A percentile compares a stretch with the other conserved stretches of the same genome.
Evolutionary conservation across 2,329 filamentous ascomycete genomes (phyloP).

Genomic region (Aspergillus fumigatus): DNA sequence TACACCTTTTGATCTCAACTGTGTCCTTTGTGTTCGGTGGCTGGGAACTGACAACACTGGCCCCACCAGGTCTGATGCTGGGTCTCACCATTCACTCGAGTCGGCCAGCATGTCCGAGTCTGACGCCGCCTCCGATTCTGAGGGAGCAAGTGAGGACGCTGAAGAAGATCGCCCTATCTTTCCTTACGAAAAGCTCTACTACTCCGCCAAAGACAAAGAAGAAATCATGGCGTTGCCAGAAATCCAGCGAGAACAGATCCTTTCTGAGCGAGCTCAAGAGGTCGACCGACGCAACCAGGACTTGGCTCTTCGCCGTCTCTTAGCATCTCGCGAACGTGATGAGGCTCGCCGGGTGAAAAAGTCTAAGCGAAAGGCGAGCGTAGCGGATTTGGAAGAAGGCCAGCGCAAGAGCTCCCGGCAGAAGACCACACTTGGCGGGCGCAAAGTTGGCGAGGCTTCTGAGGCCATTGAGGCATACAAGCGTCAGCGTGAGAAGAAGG

Average conservation of each 20-base stretch:
- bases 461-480: conserved; percentile 70
- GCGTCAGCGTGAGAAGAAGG: conserved; percentile 56
- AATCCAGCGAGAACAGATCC: conserved; percentile 82
- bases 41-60: conserved; percentile 7
- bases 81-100: conserved; percentile 66
- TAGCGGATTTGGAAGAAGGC: conserved; percentile 72
- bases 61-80: conserved; percentile 59
- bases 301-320: conserved; percentile 70
- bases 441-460: conserved; percentile 64
- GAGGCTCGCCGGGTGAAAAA: conserved; percentile 49
- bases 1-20: not conserved
- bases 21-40: not conserved
- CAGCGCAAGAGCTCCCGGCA: conserved; percentile 70
- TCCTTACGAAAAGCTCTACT: conserved; percentile 83
- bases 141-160: conserved; percentile 47
- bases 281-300: conserved; percentile 80
- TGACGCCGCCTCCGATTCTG: conserved; percentile 72
- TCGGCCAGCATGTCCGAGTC: conserved; percentile 90
- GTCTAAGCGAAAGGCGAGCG: conserved; percentile 70
- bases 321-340: conserved; percentile 63
- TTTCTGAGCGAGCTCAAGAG: conserved; percentile 81
- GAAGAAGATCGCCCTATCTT: conserved; percentile 55
- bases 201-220: conserved; percentile 66
- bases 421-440: conserved; percentile 62
- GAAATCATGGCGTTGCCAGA: conserved; percentile 83